A percentile compares a stretch with the other conserved stretches of the same genome.
phyloP scores from a whole-genome alignment of 306 rosid genomes.

The Abrus pulchellus region DNA sequence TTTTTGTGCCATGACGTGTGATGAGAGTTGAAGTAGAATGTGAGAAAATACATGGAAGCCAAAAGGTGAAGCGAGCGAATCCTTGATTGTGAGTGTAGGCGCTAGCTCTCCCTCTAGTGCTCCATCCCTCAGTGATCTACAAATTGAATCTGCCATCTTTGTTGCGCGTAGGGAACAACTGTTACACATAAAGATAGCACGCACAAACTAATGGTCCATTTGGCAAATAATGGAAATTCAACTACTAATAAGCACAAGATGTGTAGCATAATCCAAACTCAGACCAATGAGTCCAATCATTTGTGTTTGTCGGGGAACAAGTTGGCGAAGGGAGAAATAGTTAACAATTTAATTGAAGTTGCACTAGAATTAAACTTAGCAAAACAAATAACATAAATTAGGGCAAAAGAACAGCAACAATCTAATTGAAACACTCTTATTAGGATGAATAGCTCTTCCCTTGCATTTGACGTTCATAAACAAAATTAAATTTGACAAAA shows the following conservation, averaged over 20 bases:
- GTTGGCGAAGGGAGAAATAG: background rate
- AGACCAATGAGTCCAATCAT: background rate
- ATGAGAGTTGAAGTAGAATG: conserved; percentile 70
- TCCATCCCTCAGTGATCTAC: conserved; percentile 80
- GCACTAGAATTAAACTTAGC: no score
- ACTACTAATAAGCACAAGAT: background rate
- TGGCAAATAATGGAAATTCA: background rate
- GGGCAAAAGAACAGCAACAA: no score
- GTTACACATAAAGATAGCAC: background rate
- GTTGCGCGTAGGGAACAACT: conserved; percentile 1
- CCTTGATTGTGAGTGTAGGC: conserved; percentile 80
- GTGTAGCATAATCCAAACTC: background rate
- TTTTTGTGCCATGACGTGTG: conserved; percentile 66
- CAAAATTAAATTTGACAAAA: background rate
- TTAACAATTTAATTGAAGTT: no score
- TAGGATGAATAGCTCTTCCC: no score
- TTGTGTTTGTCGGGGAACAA: background rate
- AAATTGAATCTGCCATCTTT: conserved; percentile 80
- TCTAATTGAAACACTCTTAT: no score
- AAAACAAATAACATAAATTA: no score
- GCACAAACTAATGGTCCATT: background rate
- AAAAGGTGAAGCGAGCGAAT: conserved; percentile 72
- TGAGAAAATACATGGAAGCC: conserved; percentile 68
- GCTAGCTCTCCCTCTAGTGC: conserved; percentile 89
- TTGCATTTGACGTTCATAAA: background rate